Conservation (phyloP, 345 rosid genomes). For the Xanthoceras sorbifolium region DNA sequence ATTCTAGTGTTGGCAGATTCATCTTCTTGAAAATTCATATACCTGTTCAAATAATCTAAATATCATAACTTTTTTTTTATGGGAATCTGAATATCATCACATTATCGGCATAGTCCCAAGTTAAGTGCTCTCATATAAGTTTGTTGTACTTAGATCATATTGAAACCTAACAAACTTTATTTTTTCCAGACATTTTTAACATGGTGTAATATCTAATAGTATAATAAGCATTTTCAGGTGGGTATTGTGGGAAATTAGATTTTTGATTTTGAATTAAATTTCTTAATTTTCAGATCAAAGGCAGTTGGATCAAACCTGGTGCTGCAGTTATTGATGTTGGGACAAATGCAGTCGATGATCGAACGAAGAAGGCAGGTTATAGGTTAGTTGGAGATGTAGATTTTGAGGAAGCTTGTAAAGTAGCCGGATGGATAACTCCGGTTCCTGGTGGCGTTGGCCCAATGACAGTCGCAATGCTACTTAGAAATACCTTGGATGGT, state of each 20-base stretch:
- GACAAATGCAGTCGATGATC: slow-evolving; percentile 75
- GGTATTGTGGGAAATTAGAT: no score
- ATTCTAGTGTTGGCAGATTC: background rate
- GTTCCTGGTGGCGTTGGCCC: slow-evolving; percentile 99
- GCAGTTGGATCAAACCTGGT: slow-evolving; percentile 93
- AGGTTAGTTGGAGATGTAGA: slow-evolving; percentile 95
- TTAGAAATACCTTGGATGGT: slow-evolving; percentile 78
- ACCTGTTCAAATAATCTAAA: background rate
- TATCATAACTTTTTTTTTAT: no score
- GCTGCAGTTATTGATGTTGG: slow-evolving; percentile 97
- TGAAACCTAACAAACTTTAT: background rate
- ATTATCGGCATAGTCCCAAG: no score
- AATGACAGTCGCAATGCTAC: slow-evolving; percentile 94
- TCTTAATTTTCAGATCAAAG: slow-evolving; percentile 60
- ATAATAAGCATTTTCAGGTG: no score
- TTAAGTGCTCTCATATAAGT: background rate
- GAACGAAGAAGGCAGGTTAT: slow-evolving; percentile 75
- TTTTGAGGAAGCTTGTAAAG: slow-evolving; percentile 69
- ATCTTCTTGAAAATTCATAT: background rate
- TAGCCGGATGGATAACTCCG: slow-evolving; percentile 84
- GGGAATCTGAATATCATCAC: no score
- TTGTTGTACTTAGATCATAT: background rate
- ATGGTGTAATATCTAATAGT: background rate
- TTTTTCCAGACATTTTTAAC: background rate
- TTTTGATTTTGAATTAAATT: slow-evolving; percentile 8